Evolutionary conservation across 164 flowering plant species (phyloP).

Genomic region (grape (Vitis vinifera)): DNA sequence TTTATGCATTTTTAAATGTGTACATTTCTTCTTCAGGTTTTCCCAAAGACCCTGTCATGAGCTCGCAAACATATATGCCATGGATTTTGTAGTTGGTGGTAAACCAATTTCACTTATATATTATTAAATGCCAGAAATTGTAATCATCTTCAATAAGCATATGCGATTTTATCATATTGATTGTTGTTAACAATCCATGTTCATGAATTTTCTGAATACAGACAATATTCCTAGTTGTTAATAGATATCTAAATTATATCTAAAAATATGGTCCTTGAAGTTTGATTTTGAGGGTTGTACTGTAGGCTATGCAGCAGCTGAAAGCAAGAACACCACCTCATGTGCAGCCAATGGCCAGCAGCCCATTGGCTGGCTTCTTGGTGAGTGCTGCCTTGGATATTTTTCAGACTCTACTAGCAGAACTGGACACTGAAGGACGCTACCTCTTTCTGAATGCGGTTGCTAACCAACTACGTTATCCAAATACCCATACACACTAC

Average conservation of each 20-base stretch:
- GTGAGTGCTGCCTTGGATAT: slow-evolving; percentile 81
- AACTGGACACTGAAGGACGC: slow-evolving; percentile 94
- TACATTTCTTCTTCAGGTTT: not conserved
- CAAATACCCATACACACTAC: slow-evolving; percentile 95
- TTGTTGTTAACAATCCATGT: not conserved
- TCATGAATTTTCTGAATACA: not conserved
- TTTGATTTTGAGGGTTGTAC: not conserved
- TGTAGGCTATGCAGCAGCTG: slow-evolving; percentile 87
- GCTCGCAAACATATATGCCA: too few relatives aligned
- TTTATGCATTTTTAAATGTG: not conserved
- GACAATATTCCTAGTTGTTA: not conserved
- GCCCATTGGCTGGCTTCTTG: slow-evolving; percentile 53
- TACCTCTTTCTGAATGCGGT: slow-evolving; percentile 91
- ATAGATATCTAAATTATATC: not conserved
- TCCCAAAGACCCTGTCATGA: not conserved
- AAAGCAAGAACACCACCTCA: slow-evolving; percentile 57
- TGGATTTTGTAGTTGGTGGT: too few relatives aligned
- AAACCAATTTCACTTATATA: too few relatives aligned
- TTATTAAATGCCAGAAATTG: too few relatives aligned
- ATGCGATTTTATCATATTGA: too few relatives aligned
- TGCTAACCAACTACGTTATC: slow-evolving; percentile 96
- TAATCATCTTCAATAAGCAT: too few relatives aligned
- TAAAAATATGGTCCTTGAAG: too few relatives aligned
- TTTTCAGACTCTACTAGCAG: slow-evolving; percentile 66
- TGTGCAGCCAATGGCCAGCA: slow-evolving; percentile 46